A percentile compares a stretch with the other conserved stretches of the same genome.
phyloP scores from a whole-genome alignment of 805 yeast species.

The Ogataea pignaliae region DNA sequence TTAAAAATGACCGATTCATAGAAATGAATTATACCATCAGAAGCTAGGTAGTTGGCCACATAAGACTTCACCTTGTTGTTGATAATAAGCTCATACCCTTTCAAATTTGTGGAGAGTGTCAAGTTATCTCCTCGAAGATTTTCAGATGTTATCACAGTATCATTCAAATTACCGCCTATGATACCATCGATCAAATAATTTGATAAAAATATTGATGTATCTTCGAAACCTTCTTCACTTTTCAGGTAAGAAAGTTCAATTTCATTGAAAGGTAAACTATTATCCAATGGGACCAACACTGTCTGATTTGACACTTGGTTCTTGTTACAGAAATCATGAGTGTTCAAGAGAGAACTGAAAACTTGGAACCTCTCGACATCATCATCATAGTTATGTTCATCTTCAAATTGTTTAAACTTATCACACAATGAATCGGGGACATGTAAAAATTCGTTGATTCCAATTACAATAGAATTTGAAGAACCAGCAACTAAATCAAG shows the following conservation, averaged over 20 bases:
- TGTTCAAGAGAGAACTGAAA: conserved; percentile 16
- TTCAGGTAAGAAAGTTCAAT: conserved; percentile 43
- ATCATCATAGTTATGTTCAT: conserved; percentile 10
- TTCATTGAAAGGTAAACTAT: conserved; percentile 30
- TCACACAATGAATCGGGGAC: conserved; percentile 31
- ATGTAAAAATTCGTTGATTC: conserved; percentile 45
- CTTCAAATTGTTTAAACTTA: conserved; percentile 25
- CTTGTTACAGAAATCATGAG: conserved; percentile 16
- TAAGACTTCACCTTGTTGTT: conserved; percentile 32
- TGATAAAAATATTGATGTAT: conserved; percentile 23
- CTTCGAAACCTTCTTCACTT: conserved; percentile 27
- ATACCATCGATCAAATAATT: conserved; percentile 38
- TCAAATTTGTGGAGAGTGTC: conserved; percentile 18
- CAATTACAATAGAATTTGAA: conserved; percentile 65
- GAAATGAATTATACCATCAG: conserved; percentile 47
- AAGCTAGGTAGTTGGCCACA: conserved; percentile 37
- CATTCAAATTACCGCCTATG: conserved; percentile 38
- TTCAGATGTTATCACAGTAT: conserved; percentile 6
- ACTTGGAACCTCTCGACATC: conserved; percentile 12
- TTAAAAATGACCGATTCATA: conserved; percentile 32
- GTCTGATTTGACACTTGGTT: conserved; percentile 34
- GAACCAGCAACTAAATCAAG: conserved; percentile 54
- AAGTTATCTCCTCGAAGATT: conserved; percentile 26
- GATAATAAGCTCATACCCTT: conserved; percentile 33
- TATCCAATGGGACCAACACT: conserved; percentile 44